phyloP scores from a whole-genome alignment of 2,329 filamentous ascomycete genomes.

The Botryosphaeria agaves region DNA sequence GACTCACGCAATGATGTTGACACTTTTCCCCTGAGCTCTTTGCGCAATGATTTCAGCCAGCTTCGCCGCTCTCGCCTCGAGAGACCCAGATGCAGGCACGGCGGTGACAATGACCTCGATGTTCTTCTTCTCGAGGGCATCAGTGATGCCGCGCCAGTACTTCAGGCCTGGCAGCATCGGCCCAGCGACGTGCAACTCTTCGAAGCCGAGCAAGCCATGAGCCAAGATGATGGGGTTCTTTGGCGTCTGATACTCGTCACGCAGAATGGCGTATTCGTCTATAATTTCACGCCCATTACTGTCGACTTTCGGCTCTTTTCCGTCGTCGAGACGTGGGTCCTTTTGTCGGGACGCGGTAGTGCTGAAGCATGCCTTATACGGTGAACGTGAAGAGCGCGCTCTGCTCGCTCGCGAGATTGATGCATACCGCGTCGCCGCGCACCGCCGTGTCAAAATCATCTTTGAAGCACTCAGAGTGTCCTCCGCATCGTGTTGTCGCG shows the following conservation, averaged over 20 bases:
- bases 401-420: no score
- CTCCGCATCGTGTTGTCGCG: not conserved
- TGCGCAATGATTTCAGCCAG: conserved; percentile 34
- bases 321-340: conserved; percentile 32
- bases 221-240: conserved; percentile 44
- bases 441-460: not conserved
- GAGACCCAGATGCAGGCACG: conserved; percentile 41
- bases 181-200: conserved; percentile 39
- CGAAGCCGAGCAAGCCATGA: conserved; percentile 49
- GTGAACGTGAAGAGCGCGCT: no score
- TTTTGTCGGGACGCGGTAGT: conserved; percentile 5
- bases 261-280: conserved; percentile 44
- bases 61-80: conserved; percentile 38
- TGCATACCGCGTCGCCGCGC: no score
- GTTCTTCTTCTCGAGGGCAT: conserved; percentile 36
- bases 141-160: conserved; percentile 47
- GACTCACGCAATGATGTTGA: conserved; percentile 47
- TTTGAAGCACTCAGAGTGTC: not conserved
- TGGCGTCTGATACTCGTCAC: conserved; percentile 35
- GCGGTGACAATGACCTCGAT: conserved; percentile 44
- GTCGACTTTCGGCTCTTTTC: no score
- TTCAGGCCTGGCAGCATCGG: conserved; percentile 37
- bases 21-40: conserved; percentile 36
- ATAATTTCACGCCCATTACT: conserved; percentile 36
- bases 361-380: no score